These are phyloP conservation scores for Spergularia azorica DNA, from an alignment of 179 eudicot genomes.

Conservation along the genomic window DNA sequence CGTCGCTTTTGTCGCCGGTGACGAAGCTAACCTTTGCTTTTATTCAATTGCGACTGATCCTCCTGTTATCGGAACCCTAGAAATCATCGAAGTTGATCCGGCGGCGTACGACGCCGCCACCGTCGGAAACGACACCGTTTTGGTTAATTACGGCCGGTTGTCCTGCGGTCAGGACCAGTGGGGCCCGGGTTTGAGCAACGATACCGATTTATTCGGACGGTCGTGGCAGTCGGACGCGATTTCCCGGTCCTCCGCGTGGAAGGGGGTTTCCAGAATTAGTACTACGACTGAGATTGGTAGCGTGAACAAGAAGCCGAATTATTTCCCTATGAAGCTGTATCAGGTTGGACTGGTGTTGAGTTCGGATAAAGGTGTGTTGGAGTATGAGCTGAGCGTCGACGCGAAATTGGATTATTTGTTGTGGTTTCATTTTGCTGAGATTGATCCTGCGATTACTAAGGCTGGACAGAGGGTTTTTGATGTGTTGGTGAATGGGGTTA, in stretches of 20 bases:
- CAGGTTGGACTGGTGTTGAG: slow-evolving; percentile 48
- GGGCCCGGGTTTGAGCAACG: slow-evolving; percentile 89
- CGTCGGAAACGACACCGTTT: slow-evolving; percentile 33
- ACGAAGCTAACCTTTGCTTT: slow-evolving; percentile 65
- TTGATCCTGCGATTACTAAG: slow-evolving; percentile 61
- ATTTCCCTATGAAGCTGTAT: slow-evolving; percentile 76
- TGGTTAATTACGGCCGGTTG: slow-evolving; percentile 83
- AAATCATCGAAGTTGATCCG: slow-evolving; percentile 63
- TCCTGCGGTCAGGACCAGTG: slow-evolving; percentile 69
- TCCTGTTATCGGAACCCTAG: slow-evolving; percentile 75
- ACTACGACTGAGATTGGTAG: slow-evolving; percentile 43
- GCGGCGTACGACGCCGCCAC: slow-evolving; percentile 44
- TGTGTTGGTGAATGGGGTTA: slow-evolving; percentile 65
- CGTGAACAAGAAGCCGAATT: slow-evolving; percentile 58
- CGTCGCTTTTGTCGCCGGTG: slow-evolving; percentile 52
- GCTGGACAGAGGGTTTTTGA: slow-evolving; percentile 86
- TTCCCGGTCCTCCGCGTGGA: slow-evolving; percentile 38
- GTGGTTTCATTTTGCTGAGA: slow-evolving; percentile 93
- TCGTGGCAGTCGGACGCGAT: slow-evolving; percentile 73
- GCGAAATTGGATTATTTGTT: slow-evolving; percentile 87
- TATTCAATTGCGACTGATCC: slow-evolving; percentile 97
- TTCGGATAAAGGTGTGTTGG: slow-evolving; percentile 43
- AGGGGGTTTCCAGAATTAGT: slow-evolving; percentile 43
- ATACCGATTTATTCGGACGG: slow-evolving; percentile 73
- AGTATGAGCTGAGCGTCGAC: slow-evolving; percentile 76